Base-by-base conservation (phyloP, 2,329 filamentous ascomycete genomes). In the Monilinia vaccinii-corymbosi region DNA sequence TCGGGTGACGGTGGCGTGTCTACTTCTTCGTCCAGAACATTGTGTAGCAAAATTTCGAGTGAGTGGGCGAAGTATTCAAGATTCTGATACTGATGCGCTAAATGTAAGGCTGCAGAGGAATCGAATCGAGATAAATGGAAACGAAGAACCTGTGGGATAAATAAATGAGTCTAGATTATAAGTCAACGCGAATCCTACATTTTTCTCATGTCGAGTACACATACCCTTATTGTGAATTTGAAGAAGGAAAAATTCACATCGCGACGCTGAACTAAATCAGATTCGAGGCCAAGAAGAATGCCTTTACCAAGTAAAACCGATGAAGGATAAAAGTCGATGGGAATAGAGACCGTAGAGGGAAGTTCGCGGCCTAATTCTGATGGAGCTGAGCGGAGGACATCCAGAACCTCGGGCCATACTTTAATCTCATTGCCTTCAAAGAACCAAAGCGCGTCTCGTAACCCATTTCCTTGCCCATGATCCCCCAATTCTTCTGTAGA, bases 291-390 rank as follows among this genome's bases (percentile, higher is more conserved):
- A 55, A 97, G 79, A 2, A 97, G 79, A 61, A 97, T 90, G 1
- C 90, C 93, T 72, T 97, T 97, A 61, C 86, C 86, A n/a, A 96
- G 77, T 5, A 97, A 76, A 3, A 93, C 83, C 1, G 92, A 96
- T 16, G 97, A 76, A 0, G 94, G 94, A 69, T 97, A 97, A 73
- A 97, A 99, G 73, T 99, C 94, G n/a, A 96, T 79, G 0, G 88
- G 82, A 59, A 97, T 84, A 28, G 86, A 83, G 13, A 96, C 86
- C 2, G 89, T 83, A 10, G 82, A 79, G 2, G 89, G 87, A 4
- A 95, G 73, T 56, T 95, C 89, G 63, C 85, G 82, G 14, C 80
- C 79, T 28, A 82, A 74, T 63, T 89, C 86, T 42, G 79, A 77
- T 9, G 85, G 83, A 28, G 85, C 84, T 23, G 87, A 86, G 40